phyloP scores from a whole-genome alignment of 768 basidiomycete species.

The Chalciporus sphaerocephalus region DNA sequence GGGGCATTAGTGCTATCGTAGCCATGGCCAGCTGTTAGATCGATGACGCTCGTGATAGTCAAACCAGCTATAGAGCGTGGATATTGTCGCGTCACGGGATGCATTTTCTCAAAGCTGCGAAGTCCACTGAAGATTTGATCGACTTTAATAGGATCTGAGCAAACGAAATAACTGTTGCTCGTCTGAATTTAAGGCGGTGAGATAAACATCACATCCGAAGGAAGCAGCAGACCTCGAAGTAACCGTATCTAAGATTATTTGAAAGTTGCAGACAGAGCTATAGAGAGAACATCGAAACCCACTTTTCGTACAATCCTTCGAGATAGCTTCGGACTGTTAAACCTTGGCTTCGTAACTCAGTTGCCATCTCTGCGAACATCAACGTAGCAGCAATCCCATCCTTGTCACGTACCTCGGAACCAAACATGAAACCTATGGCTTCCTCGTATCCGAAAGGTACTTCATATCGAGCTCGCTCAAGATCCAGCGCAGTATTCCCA shows the following conservation, averaged over 20 bases:
- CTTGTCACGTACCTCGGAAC: conserved; percentile 74
- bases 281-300: conserved; percentile 7
- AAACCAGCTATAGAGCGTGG: conserved; percentile 60
- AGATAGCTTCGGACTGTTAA: conserved; percentile 55
- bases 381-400: conserved; percentile 80
- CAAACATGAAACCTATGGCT: conserved; percentile 90
- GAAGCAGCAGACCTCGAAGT: conserved; percentile 53
- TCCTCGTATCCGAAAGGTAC: conserved; percentile 87
- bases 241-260: conserved; percentile 58
- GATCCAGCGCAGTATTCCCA: conserved; percentile 71
- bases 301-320: conserved; percentile 60
- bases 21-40: conserved; percentile 59
- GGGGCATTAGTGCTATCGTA: conserved; percentile 77
- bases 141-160: conserved; percentile 60
- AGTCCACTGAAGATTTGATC: conserved; percentile 65
- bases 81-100: conserved; percentile 39
- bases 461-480: conserved; percentile 62
- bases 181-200: conserved; percentile 42
- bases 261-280: background rate
- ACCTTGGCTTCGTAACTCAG: conserved; percentile 45
- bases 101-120: conserved; percentile 50
- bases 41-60: conserved; percentile 58
- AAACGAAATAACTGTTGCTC: conserved; percentile 79
- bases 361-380: conserved; percentile 64
- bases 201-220: background rate